Evolutionary conservation across 345 rosid genomes (phyloP).

Genomic region (Citrus cavaleriei): DNA sequence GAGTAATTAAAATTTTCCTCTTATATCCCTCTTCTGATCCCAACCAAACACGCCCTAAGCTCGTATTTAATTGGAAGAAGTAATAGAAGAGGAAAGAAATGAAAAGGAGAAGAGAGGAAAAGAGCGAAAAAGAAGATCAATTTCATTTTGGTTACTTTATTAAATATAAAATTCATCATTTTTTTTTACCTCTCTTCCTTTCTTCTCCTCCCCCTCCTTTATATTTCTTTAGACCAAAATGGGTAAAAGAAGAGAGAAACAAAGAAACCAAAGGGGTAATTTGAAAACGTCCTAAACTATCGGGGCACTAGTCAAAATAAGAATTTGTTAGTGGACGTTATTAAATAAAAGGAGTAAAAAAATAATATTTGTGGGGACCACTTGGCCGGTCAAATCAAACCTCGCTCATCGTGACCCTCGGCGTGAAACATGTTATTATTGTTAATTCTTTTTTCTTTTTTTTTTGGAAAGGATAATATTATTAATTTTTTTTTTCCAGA

Average conservation of each 20-base stretch:
- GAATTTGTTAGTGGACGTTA: background rate
- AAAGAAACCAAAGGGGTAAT: background rate
- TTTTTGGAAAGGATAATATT: too few species aligned
- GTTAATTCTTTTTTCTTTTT: too few species aligned
- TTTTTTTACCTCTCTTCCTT: too few species aligned
- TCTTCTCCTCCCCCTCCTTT: too few species aligned
- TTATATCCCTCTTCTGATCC: fast-evolving
- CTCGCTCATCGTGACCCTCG: background rate
- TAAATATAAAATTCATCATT: too few species aligned
- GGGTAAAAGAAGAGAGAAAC: too few species aligned
- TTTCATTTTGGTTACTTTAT: too few species aligned
- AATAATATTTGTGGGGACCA: background rate
- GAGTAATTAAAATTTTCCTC: fast-evolving
- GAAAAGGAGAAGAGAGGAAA: fast-evolving
- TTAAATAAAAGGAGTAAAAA: background rate
- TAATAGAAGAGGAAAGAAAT: too few species aligned
- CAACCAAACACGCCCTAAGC: too few species aligned
- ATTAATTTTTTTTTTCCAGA: too few species aligned
- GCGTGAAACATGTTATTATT: background rate
- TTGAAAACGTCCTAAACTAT: background rate
- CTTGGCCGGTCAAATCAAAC: background rate
- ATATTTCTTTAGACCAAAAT: too few species aligned
- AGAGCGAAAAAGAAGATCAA: fast-evolving
- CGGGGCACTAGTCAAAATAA: background rate
- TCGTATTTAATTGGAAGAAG: too few species aligned